Evolutionary conservation across 805 yeast genomes (phyloP).

Genomic region (Millerozyma miso): DNA sequence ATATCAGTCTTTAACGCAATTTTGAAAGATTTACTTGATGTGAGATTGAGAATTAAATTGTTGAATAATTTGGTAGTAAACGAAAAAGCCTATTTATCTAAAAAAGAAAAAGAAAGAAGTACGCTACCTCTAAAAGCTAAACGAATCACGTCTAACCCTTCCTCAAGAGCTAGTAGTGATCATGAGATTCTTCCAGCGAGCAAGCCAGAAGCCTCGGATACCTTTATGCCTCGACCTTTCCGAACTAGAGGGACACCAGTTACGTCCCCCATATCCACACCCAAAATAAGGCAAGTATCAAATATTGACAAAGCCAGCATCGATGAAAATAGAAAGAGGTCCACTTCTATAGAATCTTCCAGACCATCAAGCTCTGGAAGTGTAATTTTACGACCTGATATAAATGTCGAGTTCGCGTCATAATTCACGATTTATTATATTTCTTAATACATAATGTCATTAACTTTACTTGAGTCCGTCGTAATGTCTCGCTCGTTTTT

Average conservation of each 20-base stretch:
- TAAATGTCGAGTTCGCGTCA: conserved; percentile 26
- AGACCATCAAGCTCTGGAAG: conserved; percentile 18
- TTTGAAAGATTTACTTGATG: conserved; percentile 24
- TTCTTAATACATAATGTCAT: neutral
- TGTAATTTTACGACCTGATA: conserved; percentile 18
- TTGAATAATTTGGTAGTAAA: conserved; percentile 19
- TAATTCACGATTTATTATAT: neutral
- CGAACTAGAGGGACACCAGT: conserved; percentile 37
- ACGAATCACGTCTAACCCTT: conserved; percentile 3
- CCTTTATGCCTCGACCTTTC: conserved; percentile 38
- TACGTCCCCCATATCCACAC: conserved; percentile 37
- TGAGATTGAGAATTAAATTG: conserved; percentile 18
- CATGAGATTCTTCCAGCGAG: neutral
- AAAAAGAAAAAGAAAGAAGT: conserved; percentile 29
- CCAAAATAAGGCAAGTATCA: conserved; percentile 20
- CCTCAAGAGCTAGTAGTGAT: neutral
- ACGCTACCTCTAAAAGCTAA: conserved; percentile 7
- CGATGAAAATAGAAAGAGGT: conserved; percentile 2
- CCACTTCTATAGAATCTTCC: conserved; percentile 5
- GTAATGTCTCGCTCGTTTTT: neutral
- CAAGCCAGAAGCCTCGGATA: conserved; percentile 15
- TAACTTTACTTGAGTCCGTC: neutral
- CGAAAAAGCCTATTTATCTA: conserved; percentile 23
- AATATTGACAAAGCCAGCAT: conserved; percentile 2
- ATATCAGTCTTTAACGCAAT: conserved; percentile 20